Evolutionary conservation across 2,329 filamentous ascomycete species (phyloP).

Genomic region (Onygenales sp.): DNA sequence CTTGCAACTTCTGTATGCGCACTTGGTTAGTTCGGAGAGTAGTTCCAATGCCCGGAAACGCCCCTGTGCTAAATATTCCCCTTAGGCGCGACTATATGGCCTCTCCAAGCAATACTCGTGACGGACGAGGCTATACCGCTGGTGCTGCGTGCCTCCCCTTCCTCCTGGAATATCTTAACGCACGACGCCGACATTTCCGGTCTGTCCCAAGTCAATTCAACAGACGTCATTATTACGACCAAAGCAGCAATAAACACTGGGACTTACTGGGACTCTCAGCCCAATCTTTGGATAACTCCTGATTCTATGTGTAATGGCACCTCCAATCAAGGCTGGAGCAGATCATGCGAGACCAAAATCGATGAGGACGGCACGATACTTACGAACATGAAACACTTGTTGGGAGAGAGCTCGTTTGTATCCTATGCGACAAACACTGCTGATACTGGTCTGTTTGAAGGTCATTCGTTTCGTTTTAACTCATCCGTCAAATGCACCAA

Average conservation of each 20-base stretch:
- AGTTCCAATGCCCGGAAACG: neutral
- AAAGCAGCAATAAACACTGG: neutral
- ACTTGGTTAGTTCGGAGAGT: neutral
- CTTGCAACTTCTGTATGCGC: conserved; percentile 1
- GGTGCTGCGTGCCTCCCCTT: neutral
- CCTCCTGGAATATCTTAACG: neutral
- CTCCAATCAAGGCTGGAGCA: neutral
- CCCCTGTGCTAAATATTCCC: neutral
- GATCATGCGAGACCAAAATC: neutral
- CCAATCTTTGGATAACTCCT: conserved; percentile 2
- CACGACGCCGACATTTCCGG: conserved; percentile 6
- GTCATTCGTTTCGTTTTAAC: conserved; percentile 7
- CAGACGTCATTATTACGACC: neutral
- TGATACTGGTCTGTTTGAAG: conserved; percentile 4
- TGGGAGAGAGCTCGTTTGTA: conserved; percentile 3
- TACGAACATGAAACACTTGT: neutral
- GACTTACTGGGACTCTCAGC: conserved; percentile 2
- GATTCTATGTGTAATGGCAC: conserved; percentile 1
- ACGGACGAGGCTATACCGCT: neutral
- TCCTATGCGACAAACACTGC: neutral
- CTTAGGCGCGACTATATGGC: conserved; percentile 4
- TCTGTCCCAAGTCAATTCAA: conserved; percentile 2
- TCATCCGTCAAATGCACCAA: conserved; percentile 3
- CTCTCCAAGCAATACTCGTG: conserved; percentile 1
- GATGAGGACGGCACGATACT: neutral